These are phyloP conservation scores for Aureobasidium sp. DNA, from an alignment of 2,329 filamentous ascomycete genomes.

Conservation along the genomic window DNA sequence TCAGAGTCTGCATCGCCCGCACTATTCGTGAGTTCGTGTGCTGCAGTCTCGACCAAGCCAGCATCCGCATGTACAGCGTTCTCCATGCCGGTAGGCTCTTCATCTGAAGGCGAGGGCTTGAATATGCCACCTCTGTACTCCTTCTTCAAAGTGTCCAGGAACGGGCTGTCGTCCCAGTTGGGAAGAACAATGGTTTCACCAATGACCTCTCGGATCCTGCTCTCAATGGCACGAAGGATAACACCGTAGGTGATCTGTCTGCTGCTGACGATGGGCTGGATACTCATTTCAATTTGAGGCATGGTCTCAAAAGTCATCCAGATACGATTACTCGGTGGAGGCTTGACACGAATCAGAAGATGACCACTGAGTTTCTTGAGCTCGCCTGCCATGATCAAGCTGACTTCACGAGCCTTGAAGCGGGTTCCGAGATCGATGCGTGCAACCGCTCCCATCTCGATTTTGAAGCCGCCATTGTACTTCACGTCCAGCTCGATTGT, in stretches of 20 bases:
- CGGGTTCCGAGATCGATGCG: constrained; percentile 81
- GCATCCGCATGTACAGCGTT: not conserved
- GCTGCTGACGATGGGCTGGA: constrained; percentile 91
- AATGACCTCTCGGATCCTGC: constrained; percentile 85
- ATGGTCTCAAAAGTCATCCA: constrained; percentile 94
- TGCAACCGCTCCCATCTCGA: constrained; percentile 87
- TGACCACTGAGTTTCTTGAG: constrained; percentile 82
- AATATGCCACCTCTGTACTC: constrained; percentile 80
- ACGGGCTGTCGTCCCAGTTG: constrained; percentile 94
- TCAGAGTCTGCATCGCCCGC: constrained; percentile 6
- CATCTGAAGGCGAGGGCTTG: constrained; percentile 24
- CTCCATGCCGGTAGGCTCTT: constrained; percentile 8
- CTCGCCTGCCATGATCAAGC: constrained; percentile 77
- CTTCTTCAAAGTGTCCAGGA: constrained; percentile 73
- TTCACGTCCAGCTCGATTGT: constrained; percentile 78
- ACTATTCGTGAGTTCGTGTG: not conserved
- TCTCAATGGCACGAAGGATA: constrained; percentile 89
- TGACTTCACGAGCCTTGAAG: constrained; percentile 85
- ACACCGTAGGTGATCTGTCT: constrained; percentile 92
- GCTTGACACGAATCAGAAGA: constrained; percentile 77
- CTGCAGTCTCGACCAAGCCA: not conserved
- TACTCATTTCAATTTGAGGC: constrained; percentile 87
- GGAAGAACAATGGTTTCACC: constrained; percentile 85
- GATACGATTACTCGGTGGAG: constrained; percentile 88
- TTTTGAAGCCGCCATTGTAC: constrained; percentile 80